These are phyloP conservation scores for Porcisia deanei DNA, from an alignment of 208 protist species.

Conservation along the genomic window DNA sequence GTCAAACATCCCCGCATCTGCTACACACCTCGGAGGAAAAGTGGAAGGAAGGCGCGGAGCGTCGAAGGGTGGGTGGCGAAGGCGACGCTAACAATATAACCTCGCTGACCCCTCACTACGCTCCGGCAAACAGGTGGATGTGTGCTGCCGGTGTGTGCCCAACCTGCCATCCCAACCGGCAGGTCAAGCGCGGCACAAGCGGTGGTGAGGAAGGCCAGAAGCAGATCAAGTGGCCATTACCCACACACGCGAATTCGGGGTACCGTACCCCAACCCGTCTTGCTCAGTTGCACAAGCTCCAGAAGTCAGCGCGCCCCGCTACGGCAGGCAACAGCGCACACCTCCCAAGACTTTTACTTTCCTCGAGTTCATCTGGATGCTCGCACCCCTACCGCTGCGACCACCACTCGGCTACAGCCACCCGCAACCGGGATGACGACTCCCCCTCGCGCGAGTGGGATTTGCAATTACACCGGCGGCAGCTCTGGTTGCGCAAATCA, in stretches of 20 bases:
- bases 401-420: constrained; percentile 2
- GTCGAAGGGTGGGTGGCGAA: neutral
- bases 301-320: neutral
- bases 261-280: constrained; percentile 19
- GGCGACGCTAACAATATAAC: neutral
- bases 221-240: constrained; percentile 14
- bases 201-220: neutral
- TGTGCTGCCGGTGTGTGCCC: constrained; percentile 28
- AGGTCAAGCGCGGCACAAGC: neutral
- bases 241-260: constrained; percentile 10
- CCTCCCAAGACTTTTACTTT: neutral
- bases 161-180: constrained; percentile 20
- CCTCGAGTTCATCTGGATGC: neutral
- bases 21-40: neutral
- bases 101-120: constrained; percentile 20
- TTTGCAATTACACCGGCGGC: constrained; percentile 16
- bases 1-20: constrained; percentile 31
- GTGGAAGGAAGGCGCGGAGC: neutral
- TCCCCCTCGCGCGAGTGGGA: constrained; percentile 24
- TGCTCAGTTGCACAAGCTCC: neutral
- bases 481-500: constrained; percentile 14
- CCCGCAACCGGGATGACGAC: constrained; percentile 17
- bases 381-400: constrained; percentile 8
- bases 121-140: constrained; percentile 25
- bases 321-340: neutral